Evolutionary conservation across 768 basidiomycete species (phyloP).

Genomic region (Galerina marginata): DNA sequence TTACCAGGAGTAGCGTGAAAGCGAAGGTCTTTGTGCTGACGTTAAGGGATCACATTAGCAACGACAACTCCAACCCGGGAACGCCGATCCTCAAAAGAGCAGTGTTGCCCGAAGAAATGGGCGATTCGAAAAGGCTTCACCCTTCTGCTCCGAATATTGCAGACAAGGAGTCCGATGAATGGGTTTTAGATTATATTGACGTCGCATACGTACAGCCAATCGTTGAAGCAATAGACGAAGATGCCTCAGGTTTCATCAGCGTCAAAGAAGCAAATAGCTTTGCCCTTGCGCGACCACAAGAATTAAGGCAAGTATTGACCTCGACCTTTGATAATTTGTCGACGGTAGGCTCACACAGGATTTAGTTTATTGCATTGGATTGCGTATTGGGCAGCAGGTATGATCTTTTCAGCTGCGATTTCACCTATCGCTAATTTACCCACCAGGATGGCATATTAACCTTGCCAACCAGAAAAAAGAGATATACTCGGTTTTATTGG

Average conservation of each 20-base stretch:
- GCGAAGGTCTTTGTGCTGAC: constrained; percentile 19
- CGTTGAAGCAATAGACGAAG: constrained; percentile 33
- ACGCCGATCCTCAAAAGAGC: neutral
- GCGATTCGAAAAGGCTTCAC: neutral
- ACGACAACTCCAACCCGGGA: neutral
- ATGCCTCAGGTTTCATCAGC: constrained; percentile 34
- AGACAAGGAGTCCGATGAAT: constrained; percentile 15
- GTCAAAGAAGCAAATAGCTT: constrained; percentile 34
- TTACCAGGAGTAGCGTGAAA: constrained; percentile 12
- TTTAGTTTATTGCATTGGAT: constrained; percentile 33
- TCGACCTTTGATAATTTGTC: neutral
- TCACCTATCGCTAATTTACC: neutral
- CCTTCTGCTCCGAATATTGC: neutral
- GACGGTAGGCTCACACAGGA: too few relatives aligned
- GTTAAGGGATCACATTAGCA: constrained; percentile 10
- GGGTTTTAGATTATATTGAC: constrained; percentile 33
- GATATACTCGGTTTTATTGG: constrained; percentile 8
- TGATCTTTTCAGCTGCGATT: neutral
- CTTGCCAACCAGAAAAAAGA: constrained; percentile 3
- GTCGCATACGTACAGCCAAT: constrained; percentile 31
- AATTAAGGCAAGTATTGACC: constrained; percentile 23
- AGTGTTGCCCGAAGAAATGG: neutral
- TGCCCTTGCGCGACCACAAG: constrained; percentile 23
- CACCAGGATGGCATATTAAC: constrained; percentile 16
- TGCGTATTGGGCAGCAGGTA: constrained; percentile 34